Percentiles rank a stretch among this genome's conserved stretches.
Evolutionary conservation across 768 basidiomycete species (phyloP).

Genomic region (Serendipita vermifera): DNA sequence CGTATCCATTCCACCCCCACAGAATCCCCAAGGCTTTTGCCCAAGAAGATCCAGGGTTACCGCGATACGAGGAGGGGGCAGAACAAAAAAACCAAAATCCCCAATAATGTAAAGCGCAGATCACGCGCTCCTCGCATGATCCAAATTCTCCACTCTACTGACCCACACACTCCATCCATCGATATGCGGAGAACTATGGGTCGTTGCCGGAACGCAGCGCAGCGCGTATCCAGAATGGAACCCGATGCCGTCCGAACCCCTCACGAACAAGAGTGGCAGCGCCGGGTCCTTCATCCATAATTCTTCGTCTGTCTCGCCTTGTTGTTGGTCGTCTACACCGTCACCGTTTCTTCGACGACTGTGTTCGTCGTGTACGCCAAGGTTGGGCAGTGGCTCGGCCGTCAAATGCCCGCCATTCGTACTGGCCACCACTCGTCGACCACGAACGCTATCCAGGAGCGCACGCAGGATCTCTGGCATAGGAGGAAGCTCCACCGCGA

Average conservation of each 20-base stretch:
- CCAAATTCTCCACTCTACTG: background rate
- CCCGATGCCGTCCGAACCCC: constrained; percentile 64
- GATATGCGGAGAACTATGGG: background rate
- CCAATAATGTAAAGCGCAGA: too few species aligned
- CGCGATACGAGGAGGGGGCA: too few species aligned
- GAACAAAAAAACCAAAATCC: background rate
- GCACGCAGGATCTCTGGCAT: constrained; percentile 63
- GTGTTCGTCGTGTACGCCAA: constrained; percentile 12
- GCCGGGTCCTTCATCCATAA: constrained; percentile 6
- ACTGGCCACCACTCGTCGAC: constrained; percentile 26
- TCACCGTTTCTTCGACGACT: background rate
- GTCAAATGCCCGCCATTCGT: constrained; percentile 20
- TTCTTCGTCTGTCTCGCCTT: background rate
- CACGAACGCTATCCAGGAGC: constrained; percentile 53
- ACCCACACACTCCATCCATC: background rate
- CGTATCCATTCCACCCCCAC: too few species aligned
- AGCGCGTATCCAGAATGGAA: constrained; percentile 72
- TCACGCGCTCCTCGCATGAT: too few species aligned
- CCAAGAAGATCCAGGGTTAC: too few species aligned
- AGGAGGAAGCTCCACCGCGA: constrained; percentile 76
- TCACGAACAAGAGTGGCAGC: constrained; percentile 69
- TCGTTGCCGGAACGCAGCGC: background rate
- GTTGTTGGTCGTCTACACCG: background rate
- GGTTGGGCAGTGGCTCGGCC: constrained; percentile 17
- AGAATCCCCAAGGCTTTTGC: too few species aligned